Evolutionary conservation across 2,329 filamentous ascomycete genomes (phyloP).

Genomic region (Reticulascus tulasneorum): DNA sequence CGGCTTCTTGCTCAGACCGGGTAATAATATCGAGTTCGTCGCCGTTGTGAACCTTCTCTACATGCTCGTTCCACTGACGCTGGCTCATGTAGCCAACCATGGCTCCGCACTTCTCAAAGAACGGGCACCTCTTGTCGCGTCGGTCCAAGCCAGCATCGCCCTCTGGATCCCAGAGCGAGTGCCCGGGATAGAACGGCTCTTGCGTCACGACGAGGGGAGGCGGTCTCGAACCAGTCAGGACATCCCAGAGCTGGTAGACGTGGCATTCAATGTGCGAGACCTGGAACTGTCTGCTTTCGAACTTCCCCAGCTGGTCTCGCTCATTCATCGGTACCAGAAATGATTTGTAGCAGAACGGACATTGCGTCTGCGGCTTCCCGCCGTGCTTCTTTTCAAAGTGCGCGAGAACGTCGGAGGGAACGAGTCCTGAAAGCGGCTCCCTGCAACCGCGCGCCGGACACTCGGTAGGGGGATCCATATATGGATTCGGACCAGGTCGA

Average conservation of each 20-base stretch:
- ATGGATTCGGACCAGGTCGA: slow-evolving; percentile 3
- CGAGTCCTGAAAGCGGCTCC: slow-evolving; percentile 10
- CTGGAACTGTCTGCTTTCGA: slow-evolving; percentile 3
- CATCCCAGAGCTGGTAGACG: slow-evolving; percentile 13
- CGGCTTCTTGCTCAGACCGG: background rate
- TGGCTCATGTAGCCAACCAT: slow-evolving; percentile 16
- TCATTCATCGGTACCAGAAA: slow-evolving; percentile 7
- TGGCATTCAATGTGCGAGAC: slow-evolving; percentile 16
- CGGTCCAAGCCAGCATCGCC: slow-evolving; percentile 9
- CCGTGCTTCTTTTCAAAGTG: slow-evolving; percentile 13
- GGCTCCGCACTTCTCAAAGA: slow-evolving; percentile 13
- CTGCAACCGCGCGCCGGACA: slow-evolving; percentile 6
- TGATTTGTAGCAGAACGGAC: slow-evolving; percentile 11
- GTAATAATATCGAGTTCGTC: slow-evolving; percentile 5
- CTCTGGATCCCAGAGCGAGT: slow-evolving; percentile 11
- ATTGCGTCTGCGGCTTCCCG: slow-evolving; percentile 5
- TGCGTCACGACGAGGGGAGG: background rate
- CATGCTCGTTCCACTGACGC: slow-evolving; percentile 11
- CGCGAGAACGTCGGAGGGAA: slow-evolving; percentile 8
- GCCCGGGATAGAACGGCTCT: slow-evolving; percentile 9
- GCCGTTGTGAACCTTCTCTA: slow-evolving; percentile 7
- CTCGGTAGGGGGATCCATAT: slow-evolving; percentile 9
- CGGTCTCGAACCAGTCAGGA: background rate
- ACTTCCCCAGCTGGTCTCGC: background rate
- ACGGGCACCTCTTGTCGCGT: slow-evolving; percentile 14